Evolutionary conservation across 768 basidiomycete genomes (phyloP), one percentile per base, ranked within the genome.

Genomic region (Chalciporus piperatus): DNA sequence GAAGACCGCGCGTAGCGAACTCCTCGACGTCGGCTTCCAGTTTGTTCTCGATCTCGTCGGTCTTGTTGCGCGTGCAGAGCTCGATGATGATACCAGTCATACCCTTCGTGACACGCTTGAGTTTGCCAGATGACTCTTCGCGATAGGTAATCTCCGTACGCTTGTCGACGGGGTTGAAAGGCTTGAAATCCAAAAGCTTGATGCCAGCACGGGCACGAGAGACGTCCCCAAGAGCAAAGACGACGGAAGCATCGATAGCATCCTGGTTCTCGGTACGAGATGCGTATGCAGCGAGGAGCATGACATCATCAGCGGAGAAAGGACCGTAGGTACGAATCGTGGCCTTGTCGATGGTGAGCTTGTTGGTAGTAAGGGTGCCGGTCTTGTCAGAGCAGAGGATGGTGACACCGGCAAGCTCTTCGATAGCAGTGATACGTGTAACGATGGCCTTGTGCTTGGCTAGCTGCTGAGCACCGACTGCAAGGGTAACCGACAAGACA

Each of bases 381-480:
- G 94, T 97, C 83, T 98, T 98, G 80, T 98, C 96, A 45, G 96
- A 98, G 77, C 95, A 98, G 50, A 98, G 80, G 65, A 98, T 98
- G 61, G 96, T 98, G 63, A 98, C 95, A 72, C 95, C 96, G 37
- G 96, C 96, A 60, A 98, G 79, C 71, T 98, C 95, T 71, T 98
- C 96, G 52, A 98, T 98, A 59, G 96, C 96, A 19, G 96, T 98
- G 76, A 98, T 98, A 79, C 95, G 95, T 48, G 96, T 98, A 72
- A 98, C 96, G 60, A 97, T 98, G 59, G 96, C 96, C 81, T 98
- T 97, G 83, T 98, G 92, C 79, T 95, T 95, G 64, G 96, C 95
- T 59, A 98, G 86, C 69, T 98, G 96, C 74, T 97, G 94, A 37
- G 96, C 96, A 74, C 96, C 96, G 68, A 98, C 95, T 47, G 96